These are phyloP conservation scores for Aphanocladium album DNA, from an alignment of 2,329 filamentous ascomycete genomes.

Conservation along the genomic window DNA sequence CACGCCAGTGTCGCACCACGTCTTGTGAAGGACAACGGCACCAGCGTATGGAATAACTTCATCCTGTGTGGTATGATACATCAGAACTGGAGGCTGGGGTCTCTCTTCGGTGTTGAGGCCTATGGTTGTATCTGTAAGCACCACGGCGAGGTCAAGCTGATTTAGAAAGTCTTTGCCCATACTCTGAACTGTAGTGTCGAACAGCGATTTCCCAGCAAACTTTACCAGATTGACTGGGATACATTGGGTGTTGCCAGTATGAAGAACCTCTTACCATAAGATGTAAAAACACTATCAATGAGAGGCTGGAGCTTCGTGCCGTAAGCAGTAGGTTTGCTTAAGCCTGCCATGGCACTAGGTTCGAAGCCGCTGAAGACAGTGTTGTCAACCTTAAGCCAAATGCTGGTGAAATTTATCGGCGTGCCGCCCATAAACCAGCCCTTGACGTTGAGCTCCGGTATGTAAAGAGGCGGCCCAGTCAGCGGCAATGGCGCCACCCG, in stretches of 20 bases:
- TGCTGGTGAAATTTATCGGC: background rate
- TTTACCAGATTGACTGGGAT: background rate
- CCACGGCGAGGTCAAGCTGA: background rate
- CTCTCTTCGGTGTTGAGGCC: background rate
- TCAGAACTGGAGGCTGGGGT: background rate
- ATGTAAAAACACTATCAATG: background rate
- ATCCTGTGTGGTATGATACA: slow-evolving; percentile 1
- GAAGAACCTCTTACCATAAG: background rate
- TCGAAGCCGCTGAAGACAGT: background rate
- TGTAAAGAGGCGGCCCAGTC: background rate
- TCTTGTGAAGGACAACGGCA: background rate
- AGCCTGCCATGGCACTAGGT: slow-evolving; percentile 27
- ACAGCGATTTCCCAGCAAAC: background rate
- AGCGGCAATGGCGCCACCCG: background rate
- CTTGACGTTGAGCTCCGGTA: background rate
- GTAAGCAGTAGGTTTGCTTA: background rate
- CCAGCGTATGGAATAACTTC: slow-evolving; percentile 5
- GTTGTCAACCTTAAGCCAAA: background rate
- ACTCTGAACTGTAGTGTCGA: background rate
- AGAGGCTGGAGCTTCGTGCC: background rate
- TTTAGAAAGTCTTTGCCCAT: background rate
- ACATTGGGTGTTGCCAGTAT: background rate
- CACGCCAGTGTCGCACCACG: slow-evolving; percentile 2
- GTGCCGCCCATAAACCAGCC: background rate
- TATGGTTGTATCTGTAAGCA: background rate